Evolutionary conservation across 768 basidiomycete species (phyloP).

Genomic region (Lactarius indigo): DNA sequence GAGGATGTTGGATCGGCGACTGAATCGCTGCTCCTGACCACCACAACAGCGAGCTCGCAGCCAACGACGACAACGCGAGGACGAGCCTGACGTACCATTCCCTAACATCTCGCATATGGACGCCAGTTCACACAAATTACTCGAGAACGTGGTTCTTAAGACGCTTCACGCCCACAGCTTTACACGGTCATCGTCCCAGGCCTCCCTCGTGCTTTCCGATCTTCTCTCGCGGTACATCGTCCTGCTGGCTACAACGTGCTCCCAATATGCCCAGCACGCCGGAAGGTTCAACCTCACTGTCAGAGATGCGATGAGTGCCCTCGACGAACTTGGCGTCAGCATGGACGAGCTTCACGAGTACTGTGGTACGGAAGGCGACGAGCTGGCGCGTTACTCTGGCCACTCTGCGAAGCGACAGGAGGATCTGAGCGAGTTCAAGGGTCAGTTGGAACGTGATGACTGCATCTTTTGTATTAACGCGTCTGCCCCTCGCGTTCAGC

Average conservation of each 20-base stretch:
- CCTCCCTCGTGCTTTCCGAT: conserved; percentile 67
- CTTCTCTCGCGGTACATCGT: conserved; percentile 71
- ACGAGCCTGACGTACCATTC: conserved; percentile 1
- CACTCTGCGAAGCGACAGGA: conserved; percentile 63
- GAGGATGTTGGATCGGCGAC: conserved; percentile 23
- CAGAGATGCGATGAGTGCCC: conserved; percentile 58
- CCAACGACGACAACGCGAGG: conserved; percentile 22
- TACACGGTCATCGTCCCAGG: conserved; percentile 70
- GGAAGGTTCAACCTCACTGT: conserved; percentile 58
- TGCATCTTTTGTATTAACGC: conserved; percentile 29
- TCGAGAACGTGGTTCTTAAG: conserved; percentile 64
- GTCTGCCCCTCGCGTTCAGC: conserved; percentile 40
- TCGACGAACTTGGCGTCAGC: conserved; percentile 72
- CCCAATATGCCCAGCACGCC: conserved; percentile 70
- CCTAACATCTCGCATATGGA: conserved; percentile 41
- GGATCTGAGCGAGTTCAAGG: conserved; percentile 69
- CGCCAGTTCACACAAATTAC: conserved; percentile 50
- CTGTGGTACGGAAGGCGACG: conserved; percentile 59
- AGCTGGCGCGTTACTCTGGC: conserved; percentile 63
- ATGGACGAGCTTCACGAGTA: conserved; percentile 70
- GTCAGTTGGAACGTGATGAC: conserved; percentile 41
- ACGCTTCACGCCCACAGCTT: conserved; percentile 78
- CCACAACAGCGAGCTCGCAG: conserved; percentile 26
- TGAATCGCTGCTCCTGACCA: conserved; percentile 27
- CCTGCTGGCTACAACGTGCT: conserved; percentile 62